Conservation (phyloP, 495 filamentous ascomycete species). For the Penicillium mononematosum region DNA sequence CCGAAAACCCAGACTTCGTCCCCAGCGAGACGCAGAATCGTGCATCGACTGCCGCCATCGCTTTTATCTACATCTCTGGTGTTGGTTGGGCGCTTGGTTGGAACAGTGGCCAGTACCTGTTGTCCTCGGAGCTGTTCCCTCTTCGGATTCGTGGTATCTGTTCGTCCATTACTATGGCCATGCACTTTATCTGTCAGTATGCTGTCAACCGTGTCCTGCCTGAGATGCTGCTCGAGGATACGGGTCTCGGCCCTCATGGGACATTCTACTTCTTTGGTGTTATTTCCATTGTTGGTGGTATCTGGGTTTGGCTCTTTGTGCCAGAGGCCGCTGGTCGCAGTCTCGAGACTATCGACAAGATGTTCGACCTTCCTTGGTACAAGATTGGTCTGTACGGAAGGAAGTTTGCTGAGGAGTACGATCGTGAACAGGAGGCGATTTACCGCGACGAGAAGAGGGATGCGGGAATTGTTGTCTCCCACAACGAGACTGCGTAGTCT, state of each 20-base stretch:
- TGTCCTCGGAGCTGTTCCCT: constrained; percentile 18
- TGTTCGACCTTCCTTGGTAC: constrained; percentile 61
- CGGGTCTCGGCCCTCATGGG: constrained; percentile 3
- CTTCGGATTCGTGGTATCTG: constrained; percentile 16
- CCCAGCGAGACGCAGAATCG: background rate
- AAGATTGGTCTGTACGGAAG: constrained; percentile 51
- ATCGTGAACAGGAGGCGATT: constrained; percentile 3
- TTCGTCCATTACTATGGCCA: constrained; percentile 24
- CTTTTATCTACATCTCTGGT: constrained; percentile 18
- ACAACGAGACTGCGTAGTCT: constrained; percentile 2
- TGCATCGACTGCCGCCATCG: constrained; percentile 12
- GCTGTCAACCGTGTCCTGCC: constrained; percentile 19
- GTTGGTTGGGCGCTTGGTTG: constrained; percentile 21
- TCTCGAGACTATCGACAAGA: constrained; percentile 48
- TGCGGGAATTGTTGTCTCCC: background rate
- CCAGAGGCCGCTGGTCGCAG: constrained; percentile 25
- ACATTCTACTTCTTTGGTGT: constrained; percentile 11
- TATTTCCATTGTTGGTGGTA: constrained; percentile 48
- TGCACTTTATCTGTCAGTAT: constrained; percentile 64
- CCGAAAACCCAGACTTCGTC: background rate
- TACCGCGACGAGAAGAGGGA: constrained; percentile 7
- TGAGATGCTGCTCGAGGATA: constrained; percentile 8
- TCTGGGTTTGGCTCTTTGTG: constrained; percentile 48
- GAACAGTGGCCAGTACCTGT: constrained; percentile 21
- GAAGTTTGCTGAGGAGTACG: constrained; percentile 11